Conservation (phyloP, 345 rosid genomes). For the Citrus trifoliata region DNA sequence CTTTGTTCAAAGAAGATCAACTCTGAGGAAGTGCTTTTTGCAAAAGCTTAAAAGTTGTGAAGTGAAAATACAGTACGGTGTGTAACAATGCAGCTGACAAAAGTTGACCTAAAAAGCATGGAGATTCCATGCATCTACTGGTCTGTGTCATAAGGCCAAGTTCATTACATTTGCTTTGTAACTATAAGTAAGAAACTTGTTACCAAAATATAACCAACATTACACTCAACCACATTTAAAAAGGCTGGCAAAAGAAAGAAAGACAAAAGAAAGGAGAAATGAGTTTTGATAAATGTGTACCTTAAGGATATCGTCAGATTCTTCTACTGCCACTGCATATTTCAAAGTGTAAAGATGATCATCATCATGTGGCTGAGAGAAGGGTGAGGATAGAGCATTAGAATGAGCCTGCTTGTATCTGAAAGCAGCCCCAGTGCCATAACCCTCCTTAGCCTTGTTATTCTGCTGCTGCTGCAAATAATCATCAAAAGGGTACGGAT, state of each 20-base stretch:
- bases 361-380: slow-evolving; percentile 25
- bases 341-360: slow-evolving; percentile 14
- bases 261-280: neutral
- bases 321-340: slow-evolving; percentile 17
- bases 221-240: slow-evolving; percentile 30
- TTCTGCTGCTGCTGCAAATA: slow-evolving; percentile 25
- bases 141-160: neutral
- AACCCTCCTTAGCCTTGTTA: slow-evolving; percentile 24
- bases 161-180: slow-evolving; percentile 4
- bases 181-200: slow-evolving; percentile 12
- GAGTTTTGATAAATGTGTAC: slow-evolving; percentile 15
- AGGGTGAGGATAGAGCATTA: slow-evolving; percentile 22
- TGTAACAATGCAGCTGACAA: slow-evolving; percentile 11
- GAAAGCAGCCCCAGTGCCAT: slow-evolving; percentile 34
- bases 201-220: slow-evolving; percentile 19
- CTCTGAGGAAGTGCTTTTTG: neutral
- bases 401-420: slow-evolving; percentile 30
- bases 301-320: slow-evolving; percentile 41
- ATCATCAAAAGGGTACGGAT: slow-evolving; percentile 38
- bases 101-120: slow-evolving; percentile 16
- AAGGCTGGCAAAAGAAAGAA: slow-evolving; percentile 19
- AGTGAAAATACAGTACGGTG: slow-evolving; percentile 21
- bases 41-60: slow-evolving; percentile 10
- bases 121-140: slow-evolving; percentile 24
- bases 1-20: neutral